A percentile compares a stretch with the other conserved stretches of the same genome.
Evolutionary conservation across 345 rosid genomes (phyloP).

Genomic region (Pseudoturritis turrita): DNA sequence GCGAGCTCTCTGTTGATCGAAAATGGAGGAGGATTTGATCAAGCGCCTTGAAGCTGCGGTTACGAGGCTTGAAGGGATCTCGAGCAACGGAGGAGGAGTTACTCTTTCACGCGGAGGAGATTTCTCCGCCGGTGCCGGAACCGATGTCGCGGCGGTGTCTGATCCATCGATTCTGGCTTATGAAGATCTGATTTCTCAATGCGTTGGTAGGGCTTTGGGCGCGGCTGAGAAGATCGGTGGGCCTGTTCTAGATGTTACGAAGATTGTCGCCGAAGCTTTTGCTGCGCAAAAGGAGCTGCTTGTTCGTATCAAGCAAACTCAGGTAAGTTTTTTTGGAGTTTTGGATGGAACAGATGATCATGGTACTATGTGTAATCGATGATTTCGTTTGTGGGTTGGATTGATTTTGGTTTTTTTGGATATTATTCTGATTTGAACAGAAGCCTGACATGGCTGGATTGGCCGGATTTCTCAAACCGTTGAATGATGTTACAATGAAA

Average conservation of each 20-base stretch:
- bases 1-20: not conserved
- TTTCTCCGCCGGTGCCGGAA: slow-evolving; percentile 16
- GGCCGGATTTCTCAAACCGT: slow-evolving; percentile 75
- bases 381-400: not conserved
- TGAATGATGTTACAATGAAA: slow-evolving; percentile 72
- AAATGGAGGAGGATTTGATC: slow-evolving; percentile 77
- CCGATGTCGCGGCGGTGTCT: slow-evolving; percentile 22
- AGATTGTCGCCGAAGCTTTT: slow-evolving; percentile 65
- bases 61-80: slow-evolving; percentile 61
- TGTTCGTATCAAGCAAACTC: slow-evolving; percentile 57
- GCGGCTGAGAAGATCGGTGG: slow-evolving; percentile 96
- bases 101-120: slow-evolving; percentile 30
- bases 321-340: slow-evolving; percentile 32
- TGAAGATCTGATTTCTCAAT: slow-evolving; percentile 57
- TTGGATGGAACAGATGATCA: not conserved
- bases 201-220: slow-evolving; percentile 45
- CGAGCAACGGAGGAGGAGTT: slow-evolving; percentile 29
- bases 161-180: slow-evolving; percentile 85
- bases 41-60: slow-evolving; percentile 82
- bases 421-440: slow-evolving; percentile 29
- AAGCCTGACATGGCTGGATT: slow-evolving; percentile 73
- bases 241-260: slow-evolving; percentile 66
- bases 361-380: not conserved
- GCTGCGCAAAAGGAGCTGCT: slow-evolving; percentile 63
- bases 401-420: not conserved